phyloP scores from a whole-genome alignment of 2,329 filamentous ascomycete species.

The Dendryphion nanum region DNA sequence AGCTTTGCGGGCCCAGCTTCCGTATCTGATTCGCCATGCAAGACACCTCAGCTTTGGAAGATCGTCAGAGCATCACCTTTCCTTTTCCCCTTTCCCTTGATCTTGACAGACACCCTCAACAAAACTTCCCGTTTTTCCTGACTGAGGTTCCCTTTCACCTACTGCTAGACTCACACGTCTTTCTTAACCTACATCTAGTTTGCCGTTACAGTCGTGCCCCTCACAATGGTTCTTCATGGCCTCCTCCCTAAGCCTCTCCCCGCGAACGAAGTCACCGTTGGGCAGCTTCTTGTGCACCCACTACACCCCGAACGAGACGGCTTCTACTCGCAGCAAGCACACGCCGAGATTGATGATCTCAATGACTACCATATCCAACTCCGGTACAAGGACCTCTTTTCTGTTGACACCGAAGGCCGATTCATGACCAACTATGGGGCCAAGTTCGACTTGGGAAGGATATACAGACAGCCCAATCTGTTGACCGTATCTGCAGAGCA shows the following conservation, averaged over 20 bases:
- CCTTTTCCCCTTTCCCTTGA: no score
- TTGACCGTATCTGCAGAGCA: constrained; percentile 37
- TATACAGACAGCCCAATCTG: constrained; percentile 38
- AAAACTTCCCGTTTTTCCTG: no score
- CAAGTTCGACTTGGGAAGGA: constrained; percentile 37
- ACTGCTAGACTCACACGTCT: no score
- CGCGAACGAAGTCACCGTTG: constrained; percentile 32
- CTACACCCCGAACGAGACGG: constrained; percentile 37
- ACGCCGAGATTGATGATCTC: constrained; percentile 35
- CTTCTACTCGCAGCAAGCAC: constrained; percentile 35
- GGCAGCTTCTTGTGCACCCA: constrained; percentile 37
- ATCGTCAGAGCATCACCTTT: no score
- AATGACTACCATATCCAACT: constrained; percentile 41
- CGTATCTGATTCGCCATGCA: constrained; percentile 4
- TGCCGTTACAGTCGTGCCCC: background rate
- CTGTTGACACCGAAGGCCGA: constrained; percentile 35
- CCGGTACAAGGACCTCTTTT: constrained; percentile 39
- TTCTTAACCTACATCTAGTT: background rate
- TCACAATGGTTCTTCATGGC: constrained; percentile 33
- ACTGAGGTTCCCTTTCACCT: no score
- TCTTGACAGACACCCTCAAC: no score
- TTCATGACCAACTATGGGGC: constrained; percentile 40
- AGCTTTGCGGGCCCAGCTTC: constrained; percentile 11
- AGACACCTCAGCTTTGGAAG: constrained; percentile 8
- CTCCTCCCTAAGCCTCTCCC: constrained; percentile 37